A percentile compares a stretch with the other conserved stretches of the same genome.
Evolutionary conservation across 2,329 filamentous ascomycete species (phyloP).

Genomic region (Xylaria sp.): DNA sequence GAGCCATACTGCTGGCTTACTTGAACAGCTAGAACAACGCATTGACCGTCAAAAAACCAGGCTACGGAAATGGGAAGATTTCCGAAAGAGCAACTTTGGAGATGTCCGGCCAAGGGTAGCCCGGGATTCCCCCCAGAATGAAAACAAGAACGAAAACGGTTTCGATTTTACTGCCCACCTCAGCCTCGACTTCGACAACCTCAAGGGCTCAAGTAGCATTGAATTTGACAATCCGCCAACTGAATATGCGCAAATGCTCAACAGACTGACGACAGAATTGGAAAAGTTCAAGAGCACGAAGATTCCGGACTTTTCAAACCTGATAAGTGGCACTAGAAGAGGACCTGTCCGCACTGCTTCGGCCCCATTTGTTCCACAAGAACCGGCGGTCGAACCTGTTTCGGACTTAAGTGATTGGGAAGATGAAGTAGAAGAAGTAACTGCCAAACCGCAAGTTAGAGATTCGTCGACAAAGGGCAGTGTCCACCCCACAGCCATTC

Average conservation of each 20-base stretch:
- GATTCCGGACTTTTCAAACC: constrained; percentile 47
- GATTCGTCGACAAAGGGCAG: constrained; percentile 10
- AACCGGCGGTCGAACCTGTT: constrained; percentile 45
- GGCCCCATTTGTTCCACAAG: constrained; percentile 28
- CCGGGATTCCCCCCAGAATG: constrained; percentile 40
- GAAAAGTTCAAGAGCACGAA: constrained; percentile 45
- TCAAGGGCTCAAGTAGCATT: constrained; percentile 41
- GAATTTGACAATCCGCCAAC: constrained; percentile 46
- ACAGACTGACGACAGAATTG: constrained; percentile 57
- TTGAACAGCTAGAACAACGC: constrained; percentile 77
- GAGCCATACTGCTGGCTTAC: constrained; percentile 61
- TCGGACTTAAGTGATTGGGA: constrained; percentile 67
- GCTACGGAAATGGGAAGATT: constrained; percentile 78
- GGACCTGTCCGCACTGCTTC: constrained; percentile 21
- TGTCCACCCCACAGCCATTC: constrained; percentile 27
- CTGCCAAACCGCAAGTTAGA: constrained; percentile 23
- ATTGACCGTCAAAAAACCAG: constrained; percentile 74
- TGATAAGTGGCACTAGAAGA: constrained; percentile 39
- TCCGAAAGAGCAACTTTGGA: constrained; percentile 63
- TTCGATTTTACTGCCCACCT: constrained; percentile 67
- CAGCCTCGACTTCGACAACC: constrained; percentile 56
- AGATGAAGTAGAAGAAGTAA: constrained; percentile 53
- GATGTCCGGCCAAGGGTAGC: constrained; percentile 44
- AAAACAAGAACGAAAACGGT: constrained; percentile 58
- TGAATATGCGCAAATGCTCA: constrained; percentile 59